Evolutionary conservation across 2,329 filamentous ascomycete species (phyloP).

Genomic region (Colletotrichum simmondsii): DNA sequence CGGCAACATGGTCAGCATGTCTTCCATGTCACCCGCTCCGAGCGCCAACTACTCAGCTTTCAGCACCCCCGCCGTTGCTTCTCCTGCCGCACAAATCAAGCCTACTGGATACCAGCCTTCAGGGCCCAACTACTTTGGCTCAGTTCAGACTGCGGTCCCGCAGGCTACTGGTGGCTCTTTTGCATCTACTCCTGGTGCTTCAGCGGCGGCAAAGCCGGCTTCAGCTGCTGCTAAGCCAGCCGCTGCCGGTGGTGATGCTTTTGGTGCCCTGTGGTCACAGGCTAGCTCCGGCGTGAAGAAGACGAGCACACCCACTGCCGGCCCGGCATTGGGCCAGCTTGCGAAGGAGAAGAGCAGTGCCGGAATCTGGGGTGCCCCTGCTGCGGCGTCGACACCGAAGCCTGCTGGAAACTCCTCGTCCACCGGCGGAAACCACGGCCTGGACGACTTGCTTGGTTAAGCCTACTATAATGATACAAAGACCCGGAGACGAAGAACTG

Average conservation of each 20-base stretch:
- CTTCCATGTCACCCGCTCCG: slow-evolving; percentile 81
- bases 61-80: slow-evolving; percentile 56
- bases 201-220: slow-evolving; percentile 60
- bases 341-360: slow-evolving; percentile 98
- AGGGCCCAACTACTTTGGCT: slow-evolving; percentile 95
- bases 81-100: slow-evolving; percentile 59
- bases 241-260: slow-evolving; percentile 80
- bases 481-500: neutral
- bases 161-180: slow-evolving; percentile 38
- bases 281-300: slow-evolving; percentile 83
- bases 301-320: slow-evolving; percentile 68
- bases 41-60: slow-evolving; percentile 74
- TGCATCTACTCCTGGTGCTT: slow-evolving; percentile 42
- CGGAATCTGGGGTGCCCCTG: slow-evolving; percentile 88
- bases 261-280: slow-evolving; percentile 86
- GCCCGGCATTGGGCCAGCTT: slow-evolving; percentile 88
- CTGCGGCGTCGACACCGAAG: slow-evolving; percentile 49
- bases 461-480: slow-evolving; percentile 1
- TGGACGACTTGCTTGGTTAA: slow-evolving; percentile 62
- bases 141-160: slow-evolving; percentile 65
- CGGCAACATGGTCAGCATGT: slow-evolving; percentile 81
- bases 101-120: slow-evolving; percentile 77
- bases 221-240: slow-evolving; percentile 65
- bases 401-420: slow-evolving; percentile 37
- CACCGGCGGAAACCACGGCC: slow-evolving; percentile 43